Base-by-base conservation (phyloP, 371 early-diverging fungal species). In the Gilbertella persicaria region DNA sequence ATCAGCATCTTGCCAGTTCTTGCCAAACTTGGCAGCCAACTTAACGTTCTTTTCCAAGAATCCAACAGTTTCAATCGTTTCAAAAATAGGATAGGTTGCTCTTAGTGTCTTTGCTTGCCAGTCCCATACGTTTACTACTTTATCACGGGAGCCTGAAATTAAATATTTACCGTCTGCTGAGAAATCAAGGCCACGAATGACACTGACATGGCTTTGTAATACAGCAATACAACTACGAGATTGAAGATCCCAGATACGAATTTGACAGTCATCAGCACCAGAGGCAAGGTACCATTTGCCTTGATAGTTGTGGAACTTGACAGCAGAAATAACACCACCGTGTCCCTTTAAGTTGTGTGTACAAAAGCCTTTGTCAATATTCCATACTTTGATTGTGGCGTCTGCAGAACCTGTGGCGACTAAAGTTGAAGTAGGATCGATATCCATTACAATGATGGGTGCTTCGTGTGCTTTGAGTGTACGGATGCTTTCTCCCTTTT, bases 331-430 rank as follows among this genome's bases (percentile, higher is more conserved):
- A 17, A 96, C 86, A 30, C 96, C 97, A 30, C 88, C 78, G 53
- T 98, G 99, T 33, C 98, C 97, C 41, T 79, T 83, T 55, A 98
- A 90, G 64, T 92, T 91, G 66, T 98, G 99, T 24, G 99, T 97
- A 60, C 92, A 93, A 71, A 78, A 94, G n/a, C 94, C 95, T 46
- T 85, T 79, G 48, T 89, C 92, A 38, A 93, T 90, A 74, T 98
- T 96, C 95, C 96, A 98, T 4, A 97, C 92, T 52, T 90, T 91
- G 49, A 98, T 88, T 7, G 91, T 88, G 59, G 88, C 87, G 73
- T 98, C 99, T 0, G 99, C 96, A n/a, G 93, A 93, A 38, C 97
- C 99, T 0, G 96, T 96, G 5, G 97, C 97, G 4, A 96, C 91
- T 16, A 97, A 66, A 0, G 96, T 93, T 0, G 94, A 92, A 0